A percentile compares a stretch with the other conserved stretches of the same genome.
phyloP scores from a whole-genome alignment of 441 rosid species.

The Bruguiera hainesii region DNA sequence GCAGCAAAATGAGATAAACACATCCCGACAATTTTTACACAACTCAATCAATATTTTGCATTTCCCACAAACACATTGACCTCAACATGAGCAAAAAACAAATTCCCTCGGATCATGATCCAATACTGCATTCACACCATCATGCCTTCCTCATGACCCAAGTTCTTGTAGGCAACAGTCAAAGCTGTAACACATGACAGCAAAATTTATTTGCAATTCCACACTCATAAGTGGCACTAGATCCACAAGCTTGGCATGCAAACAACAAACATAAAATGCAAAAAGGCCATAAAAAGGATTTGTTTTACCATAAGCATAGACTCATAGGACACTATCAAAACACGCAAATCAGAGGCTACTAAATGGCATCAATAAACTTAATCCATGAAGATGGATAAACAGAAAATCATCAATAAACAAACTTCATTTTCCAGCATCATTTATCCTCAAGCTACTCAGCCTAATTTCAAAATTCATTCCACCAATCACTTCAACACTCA shows the following conservation, averaged over 20 bases:
- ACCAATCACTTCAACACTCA: too few species aligned
- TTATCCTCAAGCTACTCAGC: too few species aligned
- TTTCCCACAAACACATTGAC: slow-evolving; percentile 31
- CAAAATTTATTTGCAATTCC: slow-evolving; percentile 46
- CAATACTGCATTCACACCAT: slow-evolving; percentile 44
- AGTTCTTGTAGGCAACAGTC: slow-evolving; percentile 62
- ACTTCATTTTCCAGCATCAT: too few species aligned
- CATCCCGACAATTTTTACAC: slow-evolving; percentile 20
- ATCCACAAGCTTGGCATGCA: slow-evolving; percentile 34
- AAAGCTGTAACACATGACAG: slow-evolving; percentile 57
- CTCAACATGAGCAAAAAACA: slow-evolving; percentile 22
- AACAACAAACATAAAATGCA: neutral
- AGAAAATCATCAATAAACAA: too few species aligned
- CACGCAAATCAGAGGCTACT: too few species aligned
- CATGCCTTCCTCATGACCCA: slow-evolving; percentile 64
- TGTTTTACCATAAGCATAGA: too few species aligned
- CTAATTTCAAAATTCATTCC: too few species aligned
- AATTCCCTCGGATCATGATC: slow-evolving; percentile 34
- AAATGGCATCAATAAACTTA: too few species aligned
- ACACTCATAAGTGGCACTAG: slow-evolving; percentile 36
- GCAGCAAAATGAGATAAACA: slow-evolving; percentile 23
- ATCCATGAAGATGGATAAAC: too few species aligned
- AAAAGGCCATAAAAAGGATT: too few species aligned
- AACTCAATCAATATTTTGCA: slow-evolving; percentile 18
- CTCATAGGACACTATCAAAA: too few species aligned